Evolutionary conservation across 768 basidiomycete species (phyloP).

Genomic region (Cantharellus anzutake): DNA sequence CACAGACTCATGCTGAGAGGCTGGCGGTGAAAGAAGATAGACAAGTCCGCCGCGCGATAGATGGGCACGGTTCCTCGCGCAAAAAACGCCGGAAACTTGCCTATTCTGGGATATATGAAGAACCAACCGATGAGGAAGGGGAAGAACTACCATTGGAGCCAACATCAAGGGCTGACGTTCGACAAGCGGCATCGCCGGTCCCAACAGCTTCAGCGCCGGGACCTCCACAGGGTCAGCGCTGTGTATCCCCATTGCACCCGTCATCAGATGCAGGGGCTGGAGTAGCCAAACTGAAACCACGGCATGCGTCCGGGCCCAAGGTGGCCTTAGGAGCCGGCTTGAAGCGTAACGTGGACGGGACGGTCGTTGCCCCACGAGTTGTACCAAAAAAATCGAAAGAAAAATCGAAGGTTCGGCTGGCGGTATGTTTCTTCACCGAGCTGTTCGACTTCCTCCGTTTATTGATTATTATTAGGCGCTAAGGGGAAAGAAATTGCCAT

Average conservation of each 20-base stretch:
- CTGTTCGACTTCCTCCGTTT: too few relatives aligned
- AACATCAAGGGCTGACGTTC: not conserved
- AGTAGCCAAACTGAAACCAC: too few relatives aligned
- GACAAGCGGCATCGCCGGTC: not conserved
- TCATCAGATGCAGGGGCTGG: too few relatives aligned
- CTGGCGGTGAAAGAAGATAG: constrained; percentile 41
- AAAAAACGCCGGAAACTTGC: constrained; percentile 28
- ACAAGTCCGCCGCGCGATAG: constrained; percentile 32
- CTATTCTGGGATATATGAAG: constrained; percentile 14
- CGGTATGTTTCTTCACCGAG: too few relatives aligned
- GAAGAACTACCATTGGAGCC: not conserved
- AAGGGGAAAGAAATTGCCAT: not conserved
- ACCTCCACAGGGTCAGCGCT: not conserved
- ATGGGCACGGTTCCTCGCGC: constrained; percentile 22
- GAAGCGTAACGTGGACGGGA: constrained; percentile 45
- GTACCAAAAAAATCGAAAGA: constrained; percentile 25
- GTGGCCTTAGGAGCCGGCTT: constrained; percentile 35
- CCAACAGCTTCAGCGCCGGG: not conserved
- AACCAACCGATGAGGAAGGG: constrained; percentile 12
- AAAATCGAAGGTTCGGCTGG: too few relatives aligned
- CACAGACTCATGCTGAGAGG: constrained; percentile 37
- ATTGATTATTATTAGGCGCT: too few relatives aligned
- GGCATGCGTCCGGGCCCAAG: too few relatives aligned
- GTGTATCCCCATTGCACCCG: too few relatives aligned
- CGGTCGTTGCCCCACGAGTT: constrained; percentile 27